Base-by-base conservation (phyloP, 1,139 yeast genomes). In the Yamadazyma atmosphaerica region DNA sequence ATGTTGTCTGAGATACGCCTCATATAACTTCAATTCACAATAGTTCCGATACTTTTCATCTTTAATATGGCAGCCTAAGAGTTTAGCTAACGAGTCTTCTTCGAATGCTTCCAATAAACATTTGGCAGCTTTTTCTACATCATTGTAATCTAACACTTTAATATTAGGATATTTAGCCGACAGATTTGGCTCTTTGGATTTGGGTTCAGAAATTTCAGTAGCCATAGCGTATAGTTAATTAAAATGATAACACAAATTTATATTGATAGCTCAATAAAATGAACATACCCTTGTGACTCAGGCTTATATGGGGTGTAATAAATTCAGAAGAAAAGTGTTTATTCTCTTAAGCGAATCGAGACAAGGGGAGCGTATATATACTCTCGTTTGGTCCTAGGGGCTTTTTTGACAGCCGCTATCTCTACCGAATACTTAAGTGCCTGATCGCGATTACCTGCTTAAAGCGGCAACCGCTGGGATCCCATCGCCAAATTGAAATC, bases 1-100 rank as follows among this genome's bases (percentile, higher is more conserved):
- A 53, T 80, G 85, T 38, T 82, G 81, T 41, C 65, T 67, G 21
- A 79, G 62, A 51, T 81, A 79, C 14, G 80, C 75, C 49, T 77
- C 83, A 49, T 77, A 81, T 34, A 81, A 61, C 27, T 63, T 61
- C 14, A 63, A 41, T 50, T 79, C 84, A 41, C 76, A 68, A 39
- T 61, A 51, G 30, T 58, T 57, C 39, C 65, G 67, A 23, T 67
- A 56, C 44, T 63, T 49, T 30, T 56, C 53, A 45, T 67, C 67
- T 23, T 58, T 57, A 46, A 79, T 50, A 51, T 76, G 77, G 48
- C 69, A 52, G 2, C 72, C 65, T 33, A 78, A 63, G 41, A 72
- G 70, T 33, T 61, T 56, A 34, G 83, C 78, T 39, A 81, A 75
- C 4, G 73, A 60, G 51, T 81, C 86, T 27, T 63, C 59, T 30